A percentile compares a stretch with the other conserved stretches of the same genome.
Evolutionary conservation across 202 grass and related monocot species (phyloP).

Genomic region (Sporobolus alterniflorus): DNA sequence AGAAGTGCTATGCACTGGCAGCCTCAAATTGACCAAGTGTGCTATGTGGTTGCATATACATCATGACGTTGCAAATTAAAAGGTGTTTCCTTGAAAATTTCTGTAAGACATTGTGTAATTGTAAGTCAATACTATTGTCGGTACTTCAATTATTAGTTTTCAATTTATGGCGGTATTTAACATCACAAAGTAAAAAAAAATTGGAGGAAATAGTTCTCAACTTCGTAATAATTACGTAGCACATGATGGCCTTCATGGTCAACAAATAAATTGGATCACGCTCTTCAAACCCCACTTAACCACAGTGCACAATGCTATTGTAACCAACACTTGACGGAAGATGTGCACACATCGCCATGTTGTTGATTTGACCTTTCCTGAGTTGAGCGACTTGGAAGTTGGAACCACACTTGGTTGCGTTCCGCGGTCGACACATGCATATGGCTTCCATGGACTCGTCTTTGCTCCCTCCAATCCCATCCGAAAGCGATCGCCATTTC

Average conservation of each 20-base stretch:
- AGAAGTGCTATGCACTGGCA: too few relatives aligned
- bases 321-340: not conserved
- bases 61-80: too few relatives aligned
- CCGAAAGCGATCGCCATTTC: slow-evolving; percentile 56
- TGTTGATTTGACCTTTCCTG: slow-evolving; percentile 30
- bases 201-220: too few relatives aligned
- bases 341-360: not conserved
- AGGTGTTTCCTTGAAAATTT: too few relatives aligned
- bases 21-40: too few relatives aligned
- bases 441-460: slow-evolving; percentile 22
- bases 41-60: too few relatives aligned
- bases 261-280: not conserved
- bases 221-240: too few relatives aligned
- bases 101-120: too few relatives aligned
- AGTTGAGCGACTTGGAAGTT: not conserved
- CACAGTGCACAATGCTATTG: not conserved
- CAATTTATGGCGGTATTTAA: too few relatives aligned
- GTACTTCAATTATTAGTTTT: too few relatives aligned
- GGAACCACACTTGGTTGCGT: slow-evolving; percentile 15
- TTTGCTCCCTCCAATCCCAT: slow-evolving; percentile 22
- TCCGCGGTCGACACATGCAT: slow-evolving; percentile 35
- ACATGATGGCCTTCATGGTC: not conserved
- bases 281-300: not conserved
- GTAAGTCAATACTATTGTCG: too few relatives aligned
- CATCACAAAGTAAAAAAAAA: too few relatives aligned